Evolutionary conservation across 768 basidiomycete species (phyloP).

Genomic region (Postia placenta): DNA sequence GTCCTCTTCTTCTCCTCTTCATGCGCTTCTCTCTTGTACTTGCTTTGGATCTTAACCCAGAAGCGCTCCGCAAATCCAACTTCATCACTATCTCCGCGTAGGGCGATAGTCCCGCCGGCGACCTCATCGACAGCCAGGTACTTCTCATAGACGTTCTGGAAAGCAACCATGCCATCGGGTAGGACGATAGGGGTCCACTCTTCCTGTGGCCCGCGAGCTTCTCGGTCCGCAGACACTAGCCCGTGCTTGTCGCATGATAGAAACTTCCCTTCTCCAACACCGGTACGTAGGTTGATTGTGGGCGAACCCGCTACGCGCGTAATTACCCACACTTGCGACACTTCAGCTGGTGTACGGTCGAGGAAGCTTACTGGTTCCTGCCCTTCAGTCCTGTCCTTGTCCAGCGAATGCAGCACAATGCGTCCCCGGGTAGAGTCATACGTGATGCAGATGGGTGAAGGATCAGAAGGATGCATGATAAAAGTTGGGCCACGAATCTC

Average conservation of each 20-base stretch:
- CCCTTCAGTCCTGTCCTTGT: slow-evolving; percentile 52
- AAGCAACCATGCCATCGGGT: slow-evolving; percentile 81
- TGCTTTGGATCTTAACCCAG: slow-evolving; percentile 84
- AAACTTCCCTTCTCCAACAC: slow-evolving; percentile 86
- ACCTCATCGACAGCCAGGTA: slow-evolving; percentile 83
- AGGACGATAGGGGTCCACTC: slow-evolving; percentile 87
- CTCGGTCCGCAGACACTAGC: slow-evolving; percentile 75
- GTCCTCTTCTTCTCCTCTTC: slow-evolving; percentile 48
- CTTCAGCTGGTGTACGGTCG: slow-evolving; percentile 70
- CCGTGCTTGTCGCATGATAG: slow-evolving; percentile 85
- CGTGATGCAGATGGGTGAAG: slow-evolving; percentile 68
- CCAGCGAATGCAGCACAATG: slow-evolving; percentile 58
- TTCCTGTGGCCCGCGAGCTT: slow-evolving; percentile 89
- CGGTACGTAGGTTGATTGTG: slow-evolving; percentile 82
- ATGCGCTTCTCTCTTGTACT: slow-evolving; percentile 81
- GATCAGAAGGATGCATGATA: slow-evolving; percentile 76
- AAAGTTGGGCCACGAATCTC: slow-evolving; percentile 89
- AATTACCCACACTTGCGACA: slow-evolving; percentile 87
- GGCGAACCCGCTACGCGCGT: slow-evolving; percentile 80
- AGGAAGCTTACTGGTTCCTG: slow-evolving; percentile 42
- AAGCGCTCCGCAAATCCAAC: slow-evolving; percentile 85
- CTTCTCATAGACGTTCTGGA: slow-evolving; percentile 86
- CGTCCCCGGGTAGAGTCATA: slow-evolving; percentile 73
- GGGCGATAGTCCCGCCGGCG: slow-evolving; percentile 71
- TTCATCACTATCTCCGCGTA: slow-evolving; percentile 81